phyloP scores from a whole-genome alignment of 2,329 filamentous ascomycete species.

The Emergomyces africanus region DNA sequence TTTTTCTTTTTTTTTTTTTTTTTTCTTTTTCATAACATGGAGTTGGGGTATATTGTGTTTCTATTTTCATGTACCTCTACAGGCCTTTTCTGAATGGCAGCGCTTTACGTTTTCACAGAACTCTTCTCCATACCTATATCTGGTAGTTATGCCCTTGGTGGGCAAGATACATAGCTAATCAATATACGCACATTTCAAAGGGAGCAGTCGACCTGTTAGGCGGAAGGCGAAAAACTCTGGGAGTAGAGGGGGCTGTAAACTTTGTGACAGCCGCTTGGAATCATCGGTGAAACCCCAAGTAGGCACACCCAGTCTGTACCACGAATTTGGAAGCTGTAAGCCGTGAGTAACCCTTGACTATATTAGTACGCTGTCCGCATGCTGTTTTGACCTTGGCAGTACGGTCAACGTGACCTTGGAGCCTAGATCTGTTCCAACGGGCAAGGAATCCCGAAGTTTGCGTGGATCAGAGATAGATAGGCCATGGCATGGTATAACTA shows the following conservation, averaged over 20 bases:
- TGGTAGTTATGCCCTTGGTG: neutral
- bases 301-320: neutral
- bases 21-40: neutral
- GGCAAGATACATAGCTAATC: neutral
- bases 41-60: neutral
- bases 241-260: neutral
- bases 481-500: neutral
- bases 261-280: neutral
- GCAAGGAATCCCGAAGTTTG: neutral
- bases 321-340: neutral
- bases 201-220: neutral
- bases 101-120: neutral
- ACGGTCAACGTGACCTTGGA: neutral
- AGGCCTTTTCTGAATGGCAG: neutral
- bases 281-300: neutral
- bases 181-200: neutral
- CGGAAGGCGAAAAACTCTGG: neutral
- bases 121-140: neutral
- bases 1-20: neutral
- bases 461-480: neutral
- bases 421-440: neutral
- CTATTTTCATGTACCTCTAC: neutral
- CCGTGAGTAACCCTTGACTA: neutral
- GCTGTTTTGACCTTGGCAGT: neutral
- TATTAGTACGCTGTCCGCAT: neutral